Conservation (phyloP, 805 yeast genomes). For the Saturnispora sanitii region DNA sequence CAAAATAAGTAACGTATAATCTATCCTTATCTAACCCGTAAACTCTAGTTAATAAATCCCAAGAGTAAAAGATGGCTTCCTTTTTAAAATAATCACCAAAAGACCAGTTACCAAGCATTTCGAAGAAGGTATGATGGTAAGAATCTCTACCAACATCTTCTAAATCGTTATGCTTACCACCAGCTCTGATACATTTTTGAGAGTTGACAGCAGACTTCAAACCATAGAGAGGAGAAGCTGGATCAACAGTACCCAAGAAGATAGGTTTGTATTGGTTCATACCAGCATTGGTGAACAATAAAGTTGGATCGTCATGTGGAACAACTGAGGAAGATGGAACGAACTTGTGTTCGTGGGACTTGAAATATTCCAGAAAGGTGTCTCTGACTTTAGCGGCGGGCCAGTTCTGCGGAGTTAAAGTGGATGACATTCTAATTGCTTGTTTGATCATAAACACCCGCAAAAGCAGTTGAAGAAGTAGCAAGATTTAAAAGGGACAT, state of each 20-base stretch:
- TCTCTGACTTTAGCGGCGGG: conserved; percentile 50
- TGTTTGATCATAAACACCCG: not conserved
- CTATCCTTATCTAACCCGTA: conserved; percentile 73
- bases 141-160: conserved; percentile 98
- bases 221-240: conserved; percentile 74
- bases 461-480: not conserved
- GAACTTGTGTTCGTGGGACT: conserved; percentile 57
- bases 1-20: conserved; percentile 92
- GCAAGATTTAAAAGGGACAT: not conserved
- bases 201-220: conserved; percentile 89
- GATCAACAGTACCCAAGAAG: conserved; percentile 95
- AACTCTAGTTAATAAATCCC: conserved; percentile 84
- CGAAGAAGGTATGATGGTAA: conserved; percentile 97
- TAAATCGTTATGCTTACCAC: conserved; percentile 96
- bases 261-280: conserved; percentile 99
- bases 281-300: conserved; percentile 96
- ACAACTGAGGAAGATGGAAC: conserved; percentile 92
- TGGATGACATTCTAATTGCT: conserved; percentile 8
- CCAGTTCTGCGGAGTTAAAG: conserved; percentile 28
- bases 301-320: conserved; percentile 96
- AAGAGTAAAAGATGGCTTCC: conserved; percentile 80
- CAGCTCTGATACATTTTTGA: conserved; percentile 98
- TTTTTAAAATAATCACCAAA: conserved; percentile 97
- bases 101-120: conserved; percentile 99
- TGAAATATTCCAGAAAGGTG: conserved; percentile 79